Base-by-base conservation (phyloP, 1,284 basidiomycete genomes). In the Leccinum fuscescens region DNA sequence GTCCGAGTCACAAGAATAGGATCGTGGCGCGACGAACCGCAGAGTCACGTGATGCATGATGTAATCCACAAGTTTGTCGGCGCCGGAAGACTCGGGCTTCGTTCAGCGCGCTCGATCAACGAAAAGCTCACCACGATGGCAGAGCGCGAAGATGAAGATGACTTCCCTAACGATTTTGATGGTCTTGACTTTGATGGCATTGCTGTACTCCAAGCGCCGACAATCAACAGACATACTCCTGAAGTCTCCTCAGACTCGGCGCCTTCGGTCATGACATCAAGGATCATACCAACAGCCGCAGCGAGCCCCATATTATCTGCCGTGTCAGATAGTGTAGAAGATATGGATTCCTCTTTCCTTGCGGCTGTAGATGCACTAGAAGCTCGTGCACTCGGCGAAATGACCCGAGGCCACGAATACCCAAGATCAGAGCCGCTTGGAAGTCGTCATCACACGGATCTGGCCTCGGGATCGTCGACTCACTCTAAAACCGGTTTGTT, bases 91-190 rank as follows among this genome's bases (percentile, higher is more conserved):
- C 20, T 31, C 37, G 46, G 42, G 35, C 37, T 31, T 42, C 33
- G 5, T 29, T 51, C 11, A 17, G 42, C 31, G 7, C 17, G 24
- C 46, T 22, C 48, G 8, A 6, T 33, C 42, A 60, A 60, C 55
- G 15, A 54, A 54, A 51, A 20, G 55, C 53, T 27, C 22, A 27
- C 33, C 9, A 55, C 35, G 27, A 73, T 73, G 72, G 52, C 65
- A 22, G 62, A 69, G 52, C 49, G 29, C 8, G 66, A 65, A 29
- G 73, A 69, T 1, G 71, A 75, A 7, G 78, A 80, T 57, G 71
- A 71, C 20, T 77, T 75, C 55, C 76, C 76, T 1, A 82, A 82
- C 60, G 79, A 81, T 20, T 78, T 82, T 54, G 77, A 76, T 29
- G 75, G 65, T 3, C 33, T 76, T 17, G 69, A 75, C 63, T 71